These are phyloP conservation scores for Penicillium sp. DNA, from an alignment of 2,329 filamentous ascomycete species.

Conservation along the genomic window DNA sequence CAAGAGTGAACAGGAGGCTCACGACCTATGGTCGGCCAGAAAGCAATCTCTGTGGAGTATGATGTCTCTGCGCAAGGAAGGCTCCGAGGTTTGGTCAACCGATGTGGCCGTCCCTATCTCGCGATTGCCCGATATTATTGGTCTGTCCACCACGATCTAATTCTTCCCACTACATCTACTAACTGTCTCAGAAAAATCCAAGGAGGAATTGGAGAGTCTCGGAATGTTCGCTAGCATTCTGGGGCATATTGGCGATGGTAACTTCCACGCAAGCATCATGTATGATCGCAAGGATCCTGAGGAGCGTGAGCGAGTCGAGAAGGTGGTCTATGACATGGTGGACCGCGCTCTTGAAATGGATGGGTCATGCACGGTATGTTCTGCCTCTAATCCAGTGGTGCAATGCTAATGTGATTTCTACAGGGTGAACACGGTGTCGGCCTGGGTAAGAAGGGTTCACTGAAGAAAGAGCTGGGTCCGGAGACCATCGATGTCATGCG, in stretches of 20 bases:
- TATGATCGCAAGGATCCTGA: constrained; percentile 69
- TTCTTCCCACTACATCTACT: constrained; percentile 4
- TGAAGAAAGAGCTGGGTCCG: constrained; percentile 74
- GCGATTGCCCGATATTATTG: constrained; percentile 60
- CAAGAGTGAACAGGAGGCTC: constrained; percentile 52
- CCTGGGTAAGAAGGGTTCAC: constrained; percentile 77
- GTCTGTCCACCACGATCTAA: constrained; percentile 30
- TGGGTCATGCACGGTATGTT: constrained; percentile 70
- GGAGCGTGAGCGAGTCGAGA: constrained; percentile 73
- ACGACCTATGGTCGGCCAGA: constrained; percentile 59
- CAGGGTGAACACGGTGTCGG: constrained; percentile 80
- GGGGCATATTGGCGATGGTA: constrained; percentile 89
- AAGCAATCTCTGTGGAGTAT: constrained; percentile 63
- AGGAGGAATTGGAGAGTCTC: constrained; percentile 82
- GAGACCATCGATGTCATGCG: constrained; percentile 84
- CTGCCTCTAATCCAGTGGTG: not conserved
- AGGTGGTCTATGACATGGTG: constrained; percentile 86
- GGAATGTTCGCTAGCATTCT: constrained; percentile 84
- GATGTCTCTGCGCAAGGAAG: constrained; percentile 55
- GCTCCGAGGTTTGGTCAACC: constrained; percentile 60
- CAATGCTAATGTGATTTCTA: constrained; percentile 6
- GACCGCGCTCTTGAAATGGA: constrained; percentile 90
- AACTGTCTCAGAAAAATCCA: constrained; percentile 66
- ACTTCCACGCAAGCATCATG: constrained; percentile 92
- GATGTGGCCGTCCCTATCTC: constrained; percentile 63